Evolutionary conservation across 805 yeast species (phyloP).

Genomic region (Starmerella tilneyi): DNA sequence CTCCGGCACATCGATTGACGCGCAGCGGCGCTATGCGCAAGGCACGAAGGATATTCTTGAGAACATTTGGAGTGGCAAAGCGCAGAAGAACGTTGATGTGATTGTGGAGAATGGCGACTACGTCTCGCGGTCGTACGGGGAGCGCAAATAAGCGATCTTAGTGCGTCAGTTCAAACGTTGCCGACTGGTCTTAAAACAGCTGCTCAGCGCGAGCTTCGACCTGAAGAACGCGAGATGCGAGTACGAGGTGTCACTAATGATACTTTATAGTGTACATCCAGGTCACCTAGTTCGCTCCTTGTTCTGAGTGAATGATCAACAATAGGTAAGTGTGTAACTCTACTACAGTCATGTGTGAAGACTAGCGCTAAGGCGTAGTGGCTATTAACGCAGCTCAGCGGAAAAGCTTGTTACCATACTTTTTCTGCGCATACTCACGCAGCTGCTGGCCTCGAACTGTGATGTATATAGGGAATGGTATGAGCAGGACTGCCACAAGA

Average conservation of each 20-base stretch:
- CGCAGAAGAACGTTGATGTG: constrained; percentile 67
- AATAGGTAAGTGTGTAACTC: too few relatives aligned
- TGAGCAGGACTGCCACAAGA: constrained; percentile 36
- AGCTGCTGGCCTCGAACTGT: constrained; percentile 10
- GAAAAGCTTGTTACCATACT: constrained; percentile 17
- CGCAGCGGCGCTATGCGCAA: constrained; percentile 61
- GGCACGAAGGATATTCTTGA: constrained; percentile 60
- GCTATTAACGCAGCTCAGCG: too few relatives aligned
- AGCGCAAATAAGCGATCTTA: constrained; percentile 14
- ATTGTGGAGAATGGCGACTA: constrained; percentile 63
- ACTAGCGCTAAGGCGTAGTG: too few relatives aligned
- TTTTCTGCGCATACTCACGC: constrained; percentile 14
- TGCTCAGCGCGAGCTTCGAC: too few relatives aligned
- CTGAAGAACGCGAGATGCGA: too few relatives aligned
- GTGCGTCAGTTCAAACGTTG: too few relatives aligned
- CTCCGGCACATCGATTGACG: constrained; percentile 71
- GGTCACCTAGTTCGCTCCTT: too few relatives aligned
- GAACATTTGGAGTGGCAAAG: constrained; percentile 53
- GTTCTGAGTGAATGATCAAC: too few relatives aligned
- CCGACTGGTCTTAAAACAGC: too few relatives aligned
- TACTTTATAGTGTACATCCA: too few relatives aligned
- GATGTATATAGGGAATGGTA: constrained; percentile 37
- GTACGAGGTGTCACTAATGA: too few relatives aligned
- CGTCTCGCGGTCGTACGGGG: constrained; percentile 64
- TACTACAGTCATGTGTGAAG: too few relatives aligned